These are phyloP conservation scores for Botrytis porri DNA, from an alignment of 2,329 filamentous ascomycete species.

Conservation along the genomic window DNA sequence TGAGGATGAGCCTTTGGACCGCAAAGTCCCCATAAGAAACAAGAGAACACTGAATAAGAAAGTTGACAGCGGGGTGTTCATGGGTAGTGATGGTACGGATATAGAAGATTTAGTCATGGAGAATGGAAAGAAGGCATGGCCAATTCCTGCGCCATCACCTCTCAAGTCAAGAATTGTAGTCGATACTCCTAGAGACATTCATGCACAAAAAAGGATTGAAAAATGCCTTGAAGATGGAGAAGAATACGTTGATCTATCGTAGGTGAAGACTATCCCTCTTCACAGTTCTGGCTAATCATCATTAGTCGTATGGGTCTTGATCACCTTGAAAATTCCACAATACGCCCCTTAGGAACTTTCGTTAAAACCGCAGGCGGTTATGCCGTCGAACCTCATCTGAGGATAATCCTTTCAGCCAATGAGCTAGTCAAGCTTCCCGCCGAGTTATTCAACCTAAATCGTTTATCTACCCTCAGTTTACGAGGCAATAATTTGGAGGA, in stretches of 20 bases:
- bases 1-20: slow-evolving; percentile 20
- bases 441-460: slow-evolving; percentile 58
- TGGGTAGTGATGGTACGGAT: slow-evolving; percentile 58
- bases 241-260: slow-evolving; percentile 62
- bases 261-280: slow-evolving; percentile 35
- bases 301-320: slow-evolving; percentile 42
- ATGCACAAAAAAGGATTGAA: slow-evolving; percentile 48
- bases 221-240: slow-evolving; percentile 55
- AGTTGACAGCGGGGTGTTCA: slow-evolving; percentile 66
- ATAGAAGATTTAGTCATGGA: slow-evolving; percentile 38
- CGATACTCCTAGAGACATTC: slow-evolving; percentile 4
- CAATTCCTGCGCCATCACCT: not conserved
- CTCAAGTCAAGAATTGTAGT: slow-evolving; percentile 9
- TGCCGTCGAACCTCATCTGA: slow-evolving; percentile 55
- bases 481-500: slow-evolving; percentile 61
- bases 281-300: slow-evolving; percentile 21
- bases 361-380: slow-evolving; percentile 42
- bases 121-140: not conserved
- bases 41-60: slow-evolving; percentile 57
- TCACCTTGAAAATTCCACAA: slow-evolving; percentile 53
- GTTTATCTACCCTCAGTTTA: slow-evolving; percentile 63
- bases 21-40: slow-evolving; percentile 25
- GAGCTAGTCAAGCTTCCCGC: slow-evolving; percentile 53
- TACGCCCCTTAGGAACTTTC: slow-evolving; percentile 56
- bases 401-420: slow-evolving; percentile 62